Evolutionary conservation across 2,329 filamentous ascomycete species (phyloP).

Genomic region (Verticillium longisporum): DNA sequence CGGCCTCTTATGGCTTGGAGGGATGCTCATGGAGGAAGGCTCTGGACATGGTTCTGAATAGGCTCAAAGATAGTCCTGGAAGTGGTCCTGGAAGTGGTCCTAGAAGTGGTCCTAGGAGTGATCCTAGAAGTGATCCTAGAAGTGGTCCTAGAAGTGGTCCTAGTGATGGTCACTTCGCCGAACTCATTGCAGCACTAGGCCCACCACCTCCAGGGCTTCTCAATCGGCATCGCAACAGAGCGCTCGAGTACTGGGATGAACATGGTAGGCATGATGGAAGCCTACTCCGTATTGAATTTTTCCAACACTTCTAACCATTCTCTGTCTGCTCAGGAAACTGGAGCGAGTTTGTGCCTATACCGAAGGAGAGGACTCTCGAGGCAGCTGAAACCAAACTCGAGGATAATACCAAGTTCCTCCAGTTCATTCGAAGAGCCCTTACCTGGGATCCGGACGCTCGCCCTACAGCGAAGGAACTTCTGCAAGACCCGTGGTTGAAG

Average conservation of each 20-base stretch:
- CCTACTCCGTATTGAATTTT: background rate
- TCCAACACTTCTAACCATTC: background rate
- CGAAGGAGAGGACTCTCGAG: conserved; percentile 10
- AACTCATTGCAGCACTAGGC: conserved; percentile 16
- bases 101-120: no score
- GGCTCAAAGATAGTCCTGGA: no score
- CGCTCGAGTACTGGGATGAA: conserved; percentile 16
- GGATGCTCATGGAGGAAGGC: no score
- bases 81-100: no score
- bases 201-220: conserved; percentile 14
- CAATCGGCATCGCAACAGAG: conserved; percentile 2
- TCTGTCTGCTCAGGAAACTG: conserved; percentile 13
- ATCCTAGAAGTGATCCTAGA: no score
- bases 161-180: conserved; percentile 10
- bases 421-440: conserved; percentile 15
- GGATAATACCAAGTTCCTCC: conserved; percentile 5
- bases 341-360: conserved; percentile 14
- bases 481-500: conserved; percentile 16
- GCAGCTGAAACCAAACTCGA: conserved; percentile 12
- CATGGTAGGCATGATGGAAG: conserved; percentile 9
- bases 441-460: conserved; percentile 14
- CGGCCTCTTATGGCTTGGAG: no score
- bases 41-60: no score
- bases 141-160: no score
- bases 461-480: conserved; percentile 15